Evolutionary conservation across 148 eudicot species (phyloP).

Genomic region (Persicaria maculosa): DNA sequence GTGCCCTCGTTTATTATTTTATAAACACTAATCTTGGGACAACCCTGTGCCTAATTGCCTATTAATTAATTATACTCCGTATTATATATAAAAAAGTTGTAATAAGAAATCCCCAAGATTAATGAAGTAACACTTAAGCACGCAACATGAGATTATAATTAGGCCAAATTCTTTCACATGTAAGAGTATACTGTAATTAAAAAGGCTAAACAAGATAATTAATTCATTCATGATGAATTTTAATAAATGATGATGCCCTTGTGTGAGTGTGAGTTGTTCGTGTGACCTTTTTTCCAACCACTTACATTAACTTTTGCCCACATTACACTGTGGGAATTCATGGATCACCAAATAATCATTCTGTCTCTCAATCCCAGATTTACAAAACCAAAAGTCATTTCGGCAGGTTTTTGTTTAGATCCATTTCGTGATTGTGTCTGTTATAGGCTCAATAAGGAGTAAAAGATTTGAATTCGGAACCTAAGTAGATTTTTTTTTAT

Average conservation of each 20-base stretch:
- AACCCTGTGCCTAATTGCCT: neutral
- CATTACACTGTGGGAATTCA: neutral
- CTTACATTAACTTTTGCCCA: neutral
- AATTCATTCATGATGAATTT: neutral
- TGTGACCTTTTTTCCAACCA: neutral
- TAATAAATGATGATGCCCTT: neutral
- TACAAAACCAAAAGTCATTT: neutral
- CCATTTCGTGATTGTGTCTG: too few species aligned
- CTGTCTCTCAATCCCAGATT: neutral
- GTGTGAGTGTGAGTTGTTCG: neutral
- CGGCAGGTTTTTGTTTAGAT: neutral
- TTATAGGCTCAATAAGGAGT: too few species aligned
- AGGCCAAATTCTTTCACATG: slow-evolving; percentile 5
- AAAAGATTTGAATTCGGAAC: too few species aligned
- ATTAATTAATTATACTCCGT: neutral
- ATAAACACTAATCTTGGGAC: neutral
- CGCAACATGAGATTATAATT: slow-evolving; percentile 9
- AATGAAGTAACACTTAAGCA: neutral
- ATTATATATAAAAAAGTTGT: neutral
- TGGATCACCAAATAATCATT: neutral
- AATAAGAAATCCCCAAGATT: neutral
- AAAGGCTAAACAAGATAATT: neutral
- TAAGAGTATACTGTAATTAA: neutral
- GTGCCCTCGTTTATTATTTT: neutral
- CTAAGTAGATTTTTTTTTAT: too few species aligned